phyloP scores from a whole-genome alignment of 306 rosid genomes.

The Citrullus amarus region DNA sequence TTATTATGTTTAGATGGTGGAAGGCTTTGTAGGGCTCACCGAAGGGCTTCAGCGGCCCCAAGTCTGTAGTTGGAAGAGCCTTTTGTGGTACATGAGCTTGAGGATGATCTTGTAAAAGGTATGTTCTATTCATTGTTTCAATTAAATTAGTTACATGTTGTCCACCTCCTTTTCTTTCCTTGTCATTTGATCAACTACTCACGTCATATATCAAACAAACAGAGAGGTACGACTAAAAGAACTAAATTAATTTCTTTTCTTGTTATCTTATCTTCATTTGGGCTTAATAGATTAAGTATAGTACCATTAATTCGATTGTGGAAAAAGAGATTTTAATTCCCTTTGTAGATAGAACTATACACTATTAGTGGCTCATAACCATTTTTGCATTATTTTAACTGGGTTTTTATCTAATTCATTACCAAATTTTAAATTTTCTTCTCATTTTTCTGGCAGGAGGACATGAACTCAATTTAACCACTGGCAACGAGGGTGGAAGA shows the following conservation, averaged over 20 bases:
- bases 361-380: not conserved
- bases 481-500: conserved; percentile 94
- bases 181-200: not conserved
- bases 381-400: not conserved
- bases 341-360: not conserved
- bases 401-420: not conserved
- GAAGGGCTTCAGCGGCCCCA: conserved; percentile 31
- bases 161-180: not conserved
- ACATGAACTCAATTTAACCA: conserved; percentile 70
- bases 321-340: not conserved
- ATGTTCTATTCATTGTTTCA: conserved; percentile 8
- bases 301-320: not conserved
- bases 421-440: not conserved
- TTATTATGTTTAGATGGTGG: not conserved
- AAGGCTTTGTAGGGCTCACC: too few relatives aligned
- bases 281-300: not conserved
- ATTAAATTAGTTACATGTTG: not conserved
- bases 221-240: not conserved
- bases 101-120: conserved; percentile 88
- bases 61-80: conserved; percentile 76
- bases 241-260: not conserved
- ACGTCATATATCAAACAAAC: not conserved
- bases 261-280: not conserved
- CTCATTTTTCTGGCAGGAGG: conserved; percentile 38
- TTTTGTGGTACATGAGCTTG: conserved; percentile 73